Conservation (phyloP, 108 stramenopile genomes). For the Discostella pseudostelligera region DNA sequence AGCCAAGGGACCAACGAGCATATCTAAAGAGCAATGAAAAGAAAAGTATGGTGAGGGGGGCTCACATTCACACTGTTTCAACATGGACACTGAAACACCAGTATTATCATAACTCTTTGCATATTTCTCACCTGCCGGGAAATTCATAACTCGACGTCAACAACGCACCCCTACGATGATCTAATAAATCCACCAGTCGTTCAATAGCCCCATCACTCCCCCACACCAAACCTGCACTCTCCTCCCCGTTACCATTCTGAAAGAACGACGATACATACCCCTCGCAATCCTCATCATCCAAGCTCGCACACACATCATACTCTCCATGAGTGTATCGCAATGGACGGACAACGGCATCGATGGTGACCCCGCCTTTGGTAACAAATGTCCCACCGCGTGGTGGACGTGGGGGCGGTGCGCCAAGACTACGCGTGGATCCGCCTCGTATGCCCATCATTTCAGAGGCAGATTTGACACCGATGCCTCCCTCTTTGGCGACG, state of each 20-base stretch:
- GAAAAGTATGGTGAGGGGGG: neutral
- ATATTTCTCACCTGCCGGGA: conserved; percentile 79
- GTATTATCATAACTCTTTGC: neutral
- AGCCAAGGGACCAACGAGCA: conserved; percentile 91
- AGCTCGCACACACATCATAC: conserved; percentile 8
- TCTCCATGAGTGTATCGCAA: conserved; percentile 44
- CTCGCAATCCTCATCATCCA: conserved; percentile 15
- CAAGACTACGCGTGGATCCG: conserved; percentile 58
- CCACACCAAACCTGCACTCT: conserved; percentile 23
- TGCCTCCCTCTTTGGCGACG: conserved; percentile 57
- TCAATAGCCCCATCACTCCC: conserved; percentile 75
- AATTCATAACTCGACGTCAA: conserved; percentile 92
- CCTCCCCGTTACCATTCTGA: conserved; percentile 16
- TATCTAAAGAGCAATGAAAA: conserved; percentile 44
- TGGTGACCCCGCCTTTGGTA: conserved; percentile 86
- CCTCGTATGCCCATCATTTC: conserved; percentile 53
- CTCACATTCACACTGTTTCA: neutral
- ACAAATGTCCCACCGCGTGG: conserved; percentile 73
- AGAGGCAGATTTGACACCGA: conserved; percentile 58
- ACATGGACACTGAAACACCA: neutral
- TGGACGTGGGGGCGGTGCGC: conserved; percentile 72
- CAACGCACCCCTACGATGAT: conserved; percentile 82
- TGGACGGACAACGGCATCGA: conserved; percentile 73
- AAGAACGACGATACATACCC: conserved; percentile 34
- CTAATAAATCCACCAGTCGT: conserved; percentile 81